Evolutionary conservation across 768 basidiomycete species (phyloP).

Genomic region (Baorangia bicolor): DNA sequence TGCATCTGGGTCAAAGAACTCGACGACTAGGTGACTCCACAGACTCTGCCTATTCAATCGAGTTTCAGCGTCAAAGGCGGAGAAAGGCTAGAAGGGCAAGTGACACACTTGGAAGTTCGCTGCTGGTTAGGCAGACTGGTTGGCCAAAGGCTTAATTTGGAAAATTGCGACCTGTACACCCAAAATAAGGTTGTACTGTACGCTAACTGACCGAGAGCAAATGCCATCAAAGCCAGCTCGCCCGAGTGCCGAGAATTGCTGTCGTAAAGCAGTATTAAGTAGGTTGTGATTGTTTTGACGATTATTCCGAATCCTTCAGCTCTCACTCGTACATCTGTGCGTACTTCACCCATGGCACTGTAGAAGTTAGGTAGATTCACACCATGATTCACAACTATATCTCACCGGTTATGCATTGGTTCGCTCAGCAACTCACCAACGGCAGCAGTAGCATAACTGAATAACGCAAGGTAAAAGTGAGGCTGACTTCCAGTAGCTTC

Average conservation of each 20-base stretch:
- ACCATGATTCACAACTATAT: slow-evolving; percentile 1
- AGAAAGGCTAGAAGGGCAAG: neutral
- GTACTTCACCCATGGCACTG: slow-evolving; percentile 67
- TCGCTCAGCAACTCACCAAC: slow-evolving; percentile 78
- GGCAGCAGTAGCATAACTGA: slow-evolving; percentile 72
- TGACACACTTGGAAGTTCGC: slow-evolving; percentile 18
- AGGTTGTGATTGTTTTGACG: slow-evolving; percentile 68
- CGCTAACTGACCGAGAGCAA: slow-evolving; percentile 79
- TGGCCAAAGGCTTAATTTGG: slow-evolving; percentile 35
- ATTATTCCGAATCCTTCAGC: slow-evolving; percentile 87
- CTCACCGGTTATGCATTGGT: slow-evolving; percentile 75
- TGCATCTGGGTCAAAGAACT: slow-evolving; percentile 46
- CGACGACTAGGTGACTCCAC: slow-evolving; percentile 7
- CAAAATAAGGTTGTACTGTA: slow-evolving; percentile 62
- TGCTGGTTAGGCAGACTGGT: slow-evolving; percentile 22
- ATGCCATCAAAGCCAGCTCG: slow-evolving; percentile 69
- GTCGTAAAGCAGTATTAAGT: slow-evolving; percentile 60
- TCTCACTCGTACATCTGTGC: slow-evolving; percentile 69
- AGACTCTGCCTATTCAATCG: neutral
- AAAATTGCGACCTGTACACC: slow-evolving; percentile 52
- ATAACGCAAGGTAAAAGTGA: slow-evolving; percentile 60
- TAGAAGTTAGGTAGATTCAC: slow-evolving; percentile 20
- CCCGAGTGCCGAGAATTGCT: slow-evolving; percentile 31
- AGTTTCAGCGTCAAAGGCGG: neutral
- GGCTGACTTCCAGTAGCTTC: slow-evolving; percentile 58